Percentiles rank a stretch among this genome's conserved stretches.
These are phyloP conservation scores for Trametes cubensis DNA, from an alignment of 768 basidiomycete species.

Conservation along the genomic window DNA sequence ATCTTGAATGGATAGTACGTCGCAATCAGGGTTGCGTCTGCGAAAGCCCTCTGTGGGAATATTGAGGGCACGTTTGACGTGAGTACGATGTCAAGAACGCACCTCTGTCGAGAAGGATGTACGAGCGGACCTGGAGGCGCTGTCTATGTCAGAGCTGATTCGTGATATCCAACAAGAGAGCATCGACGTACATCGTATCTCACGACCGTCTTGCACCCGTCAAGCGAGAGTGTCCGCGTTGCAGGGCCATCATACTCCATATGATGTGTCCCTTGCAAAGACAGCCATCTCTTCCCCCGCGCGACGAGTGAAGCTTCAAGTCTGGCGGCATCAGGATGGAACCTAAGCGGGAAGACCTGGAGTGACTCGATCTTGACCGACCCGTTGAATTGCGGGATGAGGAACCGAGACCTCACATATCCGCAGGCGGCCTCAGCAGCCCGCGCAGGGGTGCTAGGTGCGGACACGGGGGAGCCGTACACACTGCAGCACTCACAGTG, in stretches of 20 bases:
- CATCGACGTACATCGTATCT: slow-evolving; percentile 48
- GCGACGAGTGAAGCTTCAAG: slow-evolving; percentile 43
- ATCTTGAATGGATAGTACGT: background rate
- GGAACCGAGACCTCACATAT: slow-evolving; percentile 39
- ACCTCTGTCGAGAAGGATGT: slow-evolving; percentile 6
- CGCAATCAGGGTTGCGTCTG: background rate
- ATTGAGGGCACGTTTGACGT: background rate
- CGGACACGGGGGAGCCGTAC: background rate
- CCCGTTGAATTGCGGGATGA: slow-evolving; percentile 48
- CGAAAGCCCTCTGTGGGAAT: background rate
- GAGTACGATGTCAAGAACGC: background rate
- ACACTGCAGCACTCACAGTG: background rate
- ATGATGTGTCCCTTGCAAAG: slow-evolving; percentile 55
- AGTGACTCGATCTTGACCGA: slow-evolving; percentile 51
- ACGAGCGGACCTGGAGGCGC: background rate
- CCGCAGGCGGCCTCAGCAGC: slow-evolving; percentile 38
- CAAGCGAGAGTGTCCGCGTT: background rate
- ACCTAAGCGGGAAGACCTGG: slow-evolving; percentile 55
- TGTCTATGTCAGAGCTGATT: background rate
- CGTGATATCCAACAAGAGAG: background rate
- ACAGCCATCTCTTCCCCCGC: slow-evolving; percentile 59
- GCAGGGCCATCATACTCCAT: slow-evolving; percentile 56
- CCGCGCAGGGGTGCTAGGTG: background rate
- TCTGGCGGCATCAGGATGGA: slow-evolving; percentile 46
- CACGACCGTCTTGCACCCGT: slow-evolving; percentile 38